A percentile compares a stretch with the other conserved stretches of the same genome.
Conservation (phyloP, 1,139 yeast species). For the Geotrichum reessii region DNA sequence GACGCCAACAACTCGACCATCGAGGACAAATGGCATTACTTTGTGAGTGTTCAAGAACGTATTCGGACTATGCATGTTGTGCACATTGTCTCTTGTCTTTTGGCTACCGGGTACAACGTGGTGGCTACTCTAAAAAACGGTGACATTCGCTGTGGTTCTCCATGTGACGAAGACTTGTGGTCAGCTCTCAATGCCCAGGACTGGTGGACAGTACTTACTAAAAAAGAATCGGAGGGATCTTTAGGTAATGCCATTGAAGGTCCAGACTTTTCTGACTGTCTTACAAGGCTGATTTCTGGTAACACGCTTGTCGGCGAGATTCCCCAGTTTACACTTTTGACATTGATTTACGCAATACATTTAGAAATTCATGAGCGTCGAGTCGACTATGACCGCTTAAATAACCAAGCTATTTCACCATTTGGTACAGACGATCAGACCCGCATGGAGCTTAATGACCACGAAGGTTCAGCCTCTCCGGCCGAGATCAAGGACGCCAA, state of each 20-base stretch:
- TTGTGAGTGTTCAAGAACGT: slow-evolving; percentile 73
- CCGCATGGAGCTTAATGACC: slow-evolving; percentile 3
- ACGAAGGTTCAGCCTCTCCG: not conserved
- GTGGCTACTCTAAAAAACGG: slow-evolving; percentile 52
- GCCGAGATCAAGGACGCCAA: slow-evolving; percentile 10
- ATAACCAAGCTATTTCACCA: slow-evolving; percentile 3
- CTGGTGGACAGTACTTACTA: slow-evolving; percentile 46
- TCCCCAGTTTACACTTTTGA: slow-evolving; percentile 48
- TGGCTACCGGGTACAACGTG: slow-evolving; percentile 63
- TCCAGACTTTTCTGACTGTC: slow-evolving; percentile 26
- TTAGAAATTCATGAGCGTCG: slow-evolving; percentile 50
- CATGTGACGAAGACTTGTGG: slow-evolving; percentile 73
- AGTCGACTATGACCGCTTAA: slow-evolving; percentile 21
- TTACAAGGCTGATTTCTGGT: slow-evolving; percentile 29
- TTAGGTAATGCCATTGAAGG: slow-evolving; percentile 29
- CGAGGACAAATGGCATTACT: slow-evolving; percentile 63
- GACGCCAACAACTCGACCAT: slow-evolving; percentile 37
- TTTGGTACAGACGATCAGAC: not conserved
- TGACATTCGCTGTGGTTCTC: slow-evolving; percentile 67
- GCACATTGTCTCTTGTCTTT: slow-evolving; percentile 62
- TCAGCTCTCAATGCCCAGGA: slow-evolving; percentile 48
- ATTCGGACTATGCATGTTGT: slow-evolving; percentile 81
- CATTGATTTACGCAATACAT: slow-evolving; percentile 66
- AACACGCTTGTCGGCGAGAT: slow-evolving; percentile 32
- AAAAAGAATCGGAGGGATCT: slow-evolving; percentile 29